Base-by-base conservation (phyloP, 1,284 basidiomycete genomes). In the Athelia sp. region DNA sequence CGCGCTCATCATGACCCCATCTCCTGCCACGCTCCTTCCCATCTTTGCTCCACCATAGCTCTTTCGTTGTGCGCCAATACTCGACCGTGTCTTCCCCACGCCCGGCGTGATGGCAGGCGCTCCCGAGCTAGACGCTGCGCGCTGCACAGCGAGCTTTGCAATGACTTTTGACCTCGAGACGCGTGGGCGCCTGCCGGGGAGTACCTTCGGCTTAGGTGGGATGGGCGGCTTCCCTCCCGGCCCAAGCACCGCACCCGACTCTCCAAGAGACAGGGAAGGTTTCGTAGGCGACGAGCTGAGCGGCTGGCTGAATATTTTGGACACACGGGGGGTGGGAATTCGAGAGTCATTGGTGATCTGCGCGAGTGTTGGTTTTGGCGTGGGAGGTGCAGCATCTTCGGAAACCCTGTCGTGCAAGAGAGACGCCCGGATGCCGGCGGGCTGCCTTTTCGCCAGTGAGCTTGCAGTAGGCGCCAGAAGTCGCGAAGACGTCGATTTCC, bases 121-220 rank as follows among this genome's bases (percentile, higher is more conserved):
- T 29, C 43, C 48, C 38, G 52, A 53, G 23, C 43, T 61, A 43
- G 56, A 66, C 3, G 68, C 75, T 18, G 75, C 78, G 8, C 85
- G 77, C 62, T 88, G 82, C n/a, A 82, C 83, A 4, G 82, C 85
- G 21, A 90, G 68, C 57, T 74, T 79, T 1, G 87, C 84, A 46
- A 90, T 87, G 32, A 90, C 84, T 52, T 81, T 83, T 22, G 85
- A 85, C 21, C 87, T 78, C 32, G 87, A 90, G 53, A 90, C 86
- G 10, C 85, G 78, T 3, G 87, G 87, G 57, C 80, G 82, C 53
- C 84, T 78, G 13, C 73, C 73, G 26, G 71, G 64, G 6, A 40
- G 6, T 15, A 71, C 62, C 45, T 73, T 72, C 19, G 73, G 67
- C 52, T 70, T 67, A 4, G 62, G 58, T 8, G 59, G 61, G 10